Evolutionary conservation across 176 grass and related monocot genomes (phyloP).

Genomic region (Eleusine coracana): DNA sequence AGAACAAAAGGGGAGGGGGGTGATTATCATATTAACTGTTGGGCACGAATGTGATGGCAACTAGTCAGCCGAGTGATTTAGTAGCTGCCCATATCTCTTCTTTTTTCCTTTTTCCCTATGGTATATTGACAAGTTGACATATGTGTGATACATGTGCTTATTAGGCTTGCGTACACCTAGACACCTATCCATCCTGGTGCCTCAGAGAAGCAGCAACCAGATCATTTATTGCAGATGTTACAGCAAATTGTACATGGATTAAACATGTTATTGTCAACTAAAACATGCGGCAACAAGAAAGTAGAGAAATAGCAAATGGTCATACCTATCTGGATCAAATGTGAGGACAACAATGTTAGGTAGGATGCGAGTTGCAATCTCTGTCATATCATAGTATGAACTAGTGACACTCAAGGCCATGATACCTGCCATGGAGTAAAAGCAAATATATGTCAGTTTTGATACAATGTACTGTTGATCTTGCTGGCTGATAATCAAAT

Average conservation of each 20-base stretch:
- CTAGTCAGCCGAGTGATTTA: background rate
- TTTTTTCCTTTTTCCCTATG: background rate
- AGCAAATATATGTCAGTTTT: slow-evolving; percentile 36
- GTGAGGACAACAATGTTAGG: slow-evolving; percentile 93
- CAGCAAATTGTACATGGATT: background rate
- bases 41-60: background rate
- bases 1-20: background rate
- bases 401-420: slow-evolving; percentile 95
- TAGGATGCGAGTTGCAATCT: slow-evolving; percentile 92
- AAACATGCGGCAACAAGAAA: slow-evolving; percentile 29
- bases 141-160: background rate
- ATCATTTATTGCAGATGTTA: background rate
- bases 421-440: slow-evolving; percentile 69
- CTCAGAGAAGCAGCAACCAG: background rate
- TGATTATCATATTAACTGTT: background rate
- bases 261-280: background rate
- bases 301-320: slow-evolving; percentile 11
- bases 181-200: background rate
- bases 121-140: background rate
- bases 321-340: slow-evolving; percentile 90
- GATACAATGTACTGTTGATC: slow-evolving; percentile 20
- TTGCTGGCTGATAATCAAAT: slow-evolving; percentile 23
- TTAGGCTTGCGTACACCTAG: background rate
- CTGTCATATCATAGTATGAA: slow-evolving; percentile 97
- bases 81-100: background rate